Conservation (phyloP, 73 alveolate genomes). For the Paramecium tetraurelia region DNA sequence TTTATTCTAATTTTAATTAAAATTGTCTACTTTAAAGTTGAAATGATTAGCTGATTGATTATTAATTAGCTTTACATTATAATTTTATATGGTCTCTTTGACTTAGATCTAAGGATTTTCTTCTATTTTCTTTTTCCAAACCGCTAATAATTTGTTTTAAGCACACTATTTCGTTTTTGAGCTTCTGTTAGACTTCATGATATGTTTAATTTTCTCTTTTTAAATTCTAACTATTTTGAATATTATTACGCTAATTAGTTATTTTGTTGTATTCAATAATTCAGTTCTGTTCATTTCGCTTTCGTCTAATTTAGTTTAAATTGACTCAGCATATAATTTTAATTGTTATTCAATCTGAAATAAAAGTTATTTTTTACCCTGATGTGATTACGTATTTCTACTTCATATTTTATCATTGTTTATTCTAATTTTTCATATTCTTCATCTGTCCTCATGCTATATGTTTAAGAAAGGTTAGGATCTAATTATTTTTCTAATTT, state of each 20-base stretch:
- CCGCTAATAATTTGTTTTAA: neutral
- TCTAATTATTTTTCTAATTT: neutral
- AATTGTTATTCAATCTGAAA: neutral
- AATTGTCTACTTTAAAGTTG: neutral
- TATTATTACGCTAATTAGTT: neutral
- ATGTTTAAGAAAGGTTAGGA: neutral
- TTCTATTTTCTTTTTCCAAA: neutral
- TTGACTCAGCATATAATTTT: conserved; percentile 25
- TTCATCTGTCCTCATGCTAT: neutral
- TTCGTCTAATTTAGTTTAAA: conserved; percentile 8
- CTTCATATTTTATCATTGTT: conserved; percentile 6
- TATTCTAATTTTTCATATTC: conserved; percentile 44
- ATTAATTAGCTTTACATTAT: neutral
- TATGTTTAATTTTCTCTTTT: conserved; percentile 3
- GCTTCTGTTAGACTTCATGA: neutral
- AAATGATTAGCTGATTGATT: neutral
- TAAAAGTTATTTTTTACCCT: neutral
- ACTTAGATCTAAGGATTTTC: neutral
- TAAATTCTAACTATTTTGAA: neutral
- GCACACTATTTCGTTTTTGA: neutral
- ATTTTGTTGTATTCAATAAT: neutral
- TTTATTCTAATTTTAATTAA: neutral
- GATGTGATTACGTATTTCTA: conserved; percentile 8
- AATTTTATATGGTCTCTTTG: neutral
- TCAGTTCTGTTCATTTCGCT: neutral